These are phyloP conservation scores for Penicillium soppii DNA, from an alignment of 495 filamentous ascomycete genomes.

Conservation along the genomic window DNA sequence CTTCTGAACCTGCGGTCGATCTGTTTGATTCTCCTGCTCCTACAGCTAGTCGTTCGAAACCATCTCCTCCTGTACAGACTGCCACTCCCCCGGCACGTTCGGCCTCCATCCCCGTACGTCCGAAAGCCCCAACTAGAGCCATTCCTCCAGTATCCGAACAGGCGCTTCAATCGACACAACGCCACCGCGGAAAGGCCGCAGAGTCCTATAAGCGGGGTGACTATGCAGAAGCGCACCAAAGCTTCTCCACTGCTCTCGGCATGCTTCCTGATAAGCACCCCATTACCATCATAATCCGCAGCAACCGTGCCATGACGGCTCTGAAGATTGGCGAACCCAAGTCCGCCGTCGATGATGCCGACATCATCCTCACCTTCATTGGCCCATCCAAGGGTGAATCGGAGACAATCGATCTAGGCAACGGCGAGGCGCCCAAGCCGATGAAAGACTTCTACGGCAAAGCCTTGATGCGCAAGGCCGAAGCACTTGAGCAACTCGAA, in stretches of 20 bases:
- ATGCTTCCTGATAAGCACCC: conserved; percentile 80
- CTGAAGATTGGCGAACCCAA: conserved; percentile 90
- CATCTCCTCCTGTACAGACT: conserved; percentile 31
- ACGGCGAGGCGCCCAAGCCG: conserved; percentile 66
- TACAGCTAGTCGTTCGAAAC: conserved; percentile 26
- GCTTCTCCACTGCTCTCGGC: conserved; percentile 73
- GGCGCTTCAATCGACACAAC: conserved; percentile 68
- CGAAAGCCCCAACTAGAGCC: conserved; percentile 55
- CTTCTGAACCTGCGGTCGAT: conserved; percentile 52
- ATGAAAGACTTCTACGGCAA: conserved; percentile 94
- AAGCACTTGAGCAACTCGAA: conserved; percentile 93
- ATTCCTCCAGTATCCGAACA: conserved; percentile 67
- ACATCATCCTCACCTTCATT: conserved; percentile 75
- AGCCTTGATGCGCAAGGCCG: conserved; percentile 89
- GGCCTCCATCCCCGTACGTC: conserved; percentile 42
- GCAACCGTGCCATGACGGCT: conserved; percentile 86
- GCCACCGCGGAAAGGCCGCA: conserved; percentile 75
- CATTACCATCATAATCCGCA: conserved; percentile 78
- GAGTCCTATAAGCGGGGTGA: conserved; percentile 93
- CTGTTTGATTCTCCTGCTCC: conserved; percentile 53
- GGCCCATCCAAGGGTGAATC: conserved; percentile 73
- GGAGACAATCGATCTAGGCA: conserved; percentile 71
- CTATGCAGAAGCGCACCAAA: conserved; percentile 78
- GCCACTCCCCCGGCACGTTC: conserved; percentile 24
- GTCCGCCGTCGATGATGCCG: conserved; percentile 77